Percentiles rank a stretch among this genome's conserved stretches.
Evolutionary conservation across 2,329 filamentous ascomycete genomes (phyloP).

Genomic region (Fusarium albidum): DNA sequence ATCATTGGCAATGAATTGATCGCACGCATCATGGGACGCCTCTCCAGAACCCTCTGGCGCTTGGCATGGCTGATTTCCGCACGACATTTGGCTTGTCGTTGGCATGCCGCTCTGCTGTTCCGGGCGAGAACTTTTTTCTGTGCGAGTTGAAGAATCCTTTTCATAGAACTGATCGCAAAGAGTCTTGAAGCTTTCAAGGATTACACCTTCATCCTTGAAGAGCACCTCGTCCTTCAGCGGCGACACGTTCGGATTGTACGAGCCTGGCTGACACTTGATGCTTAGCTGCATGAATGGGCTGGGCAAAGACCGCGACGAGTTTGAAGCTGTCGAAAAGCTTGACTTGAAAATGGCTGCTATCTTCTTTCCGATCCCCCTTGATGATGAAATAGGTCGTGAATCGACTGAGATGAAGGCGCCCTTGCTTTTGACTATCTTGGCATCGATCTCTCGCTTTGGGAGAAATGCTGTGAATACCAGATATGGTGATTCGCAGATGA

Average conservation of each 20-base stretch:
- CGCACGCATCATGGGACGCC: neutral
- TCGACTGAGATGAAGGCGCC: constrained; percentile 74
- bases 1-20: neutral
- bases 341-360: constrained; percentile 62
- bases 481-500: neutral
- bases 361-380: constrained; percentile 66
- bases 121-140: neutral
- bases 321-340: constrained; percentile 49
- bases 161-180: constrained; percentile 54
- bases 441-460: constrained; percentile 58
- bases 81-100: neutral
- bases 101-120: neutral
- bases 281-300: constrained; percentile 71
- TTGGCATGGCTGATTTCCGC: neutral
- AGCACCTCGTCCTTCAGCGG: constrained; percentile 76
- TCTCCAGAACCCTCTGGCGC: neutral
- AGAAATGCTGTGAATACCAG: constrained; percentile 56
- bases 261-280: constrained; percentile 66
- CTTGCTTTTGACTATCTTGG: constrained; percentile 52
- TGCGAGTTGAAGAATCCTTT: neutral
- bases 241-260: constrained; percentile 77
- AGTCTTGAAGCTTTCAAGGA: constrained; percentile 56
- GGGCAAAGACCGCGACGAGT: constrained; percentile 43
- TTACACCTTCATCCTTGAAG: constrained; percentile 63
- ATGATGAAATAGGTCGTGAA: constrained; percentile 66